Percentiles rank a stretch among this genome's conserved stretches.
Conservation (phyloP, 345 rosid species). For the Gossypium arboreum region DNA sequence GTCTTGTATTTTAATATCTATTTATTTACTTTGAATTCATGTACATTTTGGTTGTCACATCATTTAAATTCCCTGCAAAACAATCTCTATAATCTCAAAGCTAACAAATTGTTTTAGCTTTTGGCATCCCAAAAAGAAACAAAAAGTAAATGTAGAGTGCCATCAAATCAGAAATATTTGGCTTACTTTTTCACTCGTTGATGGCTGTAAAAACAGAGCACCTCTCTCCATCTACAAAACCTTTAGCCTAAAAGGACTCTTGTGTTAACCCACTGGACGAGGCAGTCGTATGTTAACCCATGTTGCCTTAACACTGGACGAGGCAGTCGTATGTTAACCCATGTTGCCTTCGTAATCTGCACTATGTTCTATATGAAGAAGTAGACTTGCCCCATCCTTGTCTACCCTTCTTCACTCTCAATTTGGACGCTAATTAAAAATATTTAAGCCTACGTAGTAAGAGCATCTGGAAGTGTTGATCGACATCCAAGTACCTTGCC, state of each 20-base stretch:
- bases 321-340: not conserved
- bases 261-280: not conserved
- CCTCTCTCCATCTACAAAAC: not conserved
- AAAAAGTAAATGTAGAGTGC: not conserved
- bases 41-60: slow-evolving; percentile 13
- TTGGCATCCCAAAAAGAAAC: not conserved
- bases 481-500: slow-evolving; percentile 73
- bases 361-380: not conserved
- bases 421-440: not conserved
- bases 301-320: not conserved
- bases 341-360: not conserved
- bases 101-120: not conserved
- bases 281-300: not conserved
- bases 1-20: not conserved
- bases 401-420: not conserved
- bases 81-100: not conserved
- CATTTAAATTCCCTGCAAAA: not conserved
- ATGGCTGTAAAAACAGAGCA: not conserved
- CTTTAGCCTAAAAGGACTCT: not conserved
- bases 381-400: not conserved
- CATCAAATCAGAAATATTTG: not conserved
- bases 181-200: not conserved
- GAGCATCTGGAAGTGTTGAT: slow-evolving; percentile 63
- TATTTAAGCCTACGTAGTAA: slow-evolving; percentile 43
- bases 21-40: slow-evolving; percentile 7